These are phyloP conservation scores for Podila clonocystis DNA, from an alignment of 192 early-diverging fungal species.

Conservation along the genomic window DNA sequence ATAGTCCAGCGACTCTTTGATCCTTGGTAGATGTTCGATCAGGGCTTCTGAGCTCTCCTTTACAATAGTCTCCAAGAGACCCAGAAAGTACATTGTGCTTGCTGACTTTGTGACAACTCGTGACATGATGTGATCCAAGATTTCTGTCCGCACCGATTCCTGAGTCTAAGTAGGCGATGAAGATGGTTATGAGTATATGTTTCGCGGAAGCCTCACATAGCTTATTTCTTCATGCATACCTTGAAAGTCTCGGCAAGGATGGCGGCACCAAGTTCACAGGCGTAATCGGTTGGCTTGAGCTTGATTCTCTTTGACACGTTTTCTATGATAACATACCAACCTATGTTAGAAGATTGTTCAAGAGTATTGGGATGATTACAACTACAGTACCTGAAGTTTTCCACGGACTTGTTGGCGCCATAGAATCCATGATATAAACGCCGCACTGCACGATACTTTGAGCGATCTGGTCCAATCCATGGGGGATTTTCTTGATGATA, in stretches of 20 bases:
- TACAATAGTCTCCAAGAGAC: constrained; percentile 57
- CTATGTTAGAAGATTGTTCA: background rate
- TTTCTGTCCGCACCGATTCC: constrained; percentile 71
- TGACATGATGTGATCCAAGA: constrained; percentile 75
- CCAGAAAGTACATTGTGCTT: constrained; percentile 56
- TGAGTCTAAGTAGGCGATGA: constrained; percentile 54
- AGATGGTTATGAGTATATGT: constrained; percentile 9
- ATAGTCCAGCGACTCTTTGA: constrained; percentile 76
- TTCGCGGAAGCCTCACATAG: background rate
- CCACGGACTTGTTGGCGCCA: constrained; percentile 34
- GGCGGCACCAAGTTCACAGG: constrained; percentile 50
- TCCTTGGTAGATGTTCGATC: constrained; percentile 47
- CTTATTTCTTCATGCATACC: constrained; percentile 20
- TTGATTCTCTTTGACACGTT: background rate
- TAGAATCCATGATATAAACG: constrained; percentile 59
- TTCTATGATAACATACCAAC: background rate
- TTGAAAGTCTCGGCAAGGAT: constrained; percentile 63
- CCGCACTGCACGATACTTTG: constrained; percentile 63
- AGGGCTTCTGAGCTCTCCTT: constrained; percentile 51
- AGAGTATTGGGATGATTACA: background rate
- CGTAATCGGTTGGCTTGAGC: constrained; percentile 46
- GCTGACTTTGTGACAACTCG: constrained; percentile 61
- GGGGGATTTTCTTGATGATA: constrained; percentile 58
- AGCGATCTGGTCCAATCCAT: constrained; percentile 64
- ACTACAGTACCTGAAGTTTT: constrained; percentile 19